A percentile compares a stretch with the other conserved stretches of the same genome.
Evolutionary conservation across 345 rosid genomes (phyloP).

Genomic region (Eucalyptus camaldulensis): DNA sequence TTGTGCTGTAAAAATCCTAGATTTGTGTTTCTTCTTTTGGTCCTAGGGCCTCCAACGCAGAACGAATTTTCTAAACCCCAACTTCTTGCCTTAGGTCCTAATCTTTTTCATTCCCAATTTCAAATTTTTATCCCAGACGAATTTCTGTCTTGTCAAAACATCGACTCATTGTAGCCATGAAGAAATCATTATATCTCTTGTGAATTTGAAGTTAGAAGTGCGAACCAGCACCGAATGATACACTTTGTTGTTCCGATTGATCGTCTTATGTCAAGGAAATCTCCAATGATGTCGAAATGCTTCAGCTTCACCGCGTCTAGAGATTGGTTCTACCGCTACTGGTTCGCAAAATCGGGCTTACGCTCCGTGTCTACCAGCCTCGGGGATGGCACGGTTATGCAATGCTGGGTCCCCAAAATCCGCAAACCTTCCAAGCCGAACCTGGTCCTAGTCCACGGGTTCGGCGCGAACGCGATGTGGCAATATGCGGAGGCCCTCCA

Average conservation of each 20-base stretch:
- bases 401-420: slow-evolving; percentile 56
- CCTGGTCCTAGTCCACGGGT: slow-evolving; percentile 65
- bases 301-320: slow-evolving; percentile 3
- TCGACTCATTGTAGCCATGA: neutral
- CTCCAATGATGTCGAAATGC: neutral
- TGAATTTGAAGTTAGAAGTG: neutral
- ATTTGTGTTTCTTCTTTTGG: neutral
- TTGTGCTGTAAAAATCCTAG: neutral
- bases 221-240: accelerated
- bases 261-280: neutral
- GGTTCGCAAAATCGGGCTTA: neutral
- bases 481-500: slow-evolving; percentile 52
- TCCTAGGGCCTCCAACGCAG: neutral
- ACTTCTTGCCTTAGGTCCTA: neutral
- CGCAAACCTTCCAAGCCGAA: slow-evolving; percentile 6
- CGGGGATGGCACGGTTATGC: slow-evolving; percentile 53
- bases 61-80: neutral
- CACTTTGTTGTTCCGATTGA: neutral
- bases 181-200: neutral
- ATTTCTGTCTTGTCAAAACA: neutral
- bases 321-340: neutral
- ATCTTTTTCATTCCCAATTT: neutral
- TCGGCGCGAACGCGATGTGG: slow-evolving; percentile 85
- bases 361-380: slow-evolving; percentile 19
- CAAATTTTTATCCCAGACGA: neutral